Base-by-base conservation (phyloP, 2,329 filamentous ascomycete species). In the Arthrobotrys entomopaga region DNA sequence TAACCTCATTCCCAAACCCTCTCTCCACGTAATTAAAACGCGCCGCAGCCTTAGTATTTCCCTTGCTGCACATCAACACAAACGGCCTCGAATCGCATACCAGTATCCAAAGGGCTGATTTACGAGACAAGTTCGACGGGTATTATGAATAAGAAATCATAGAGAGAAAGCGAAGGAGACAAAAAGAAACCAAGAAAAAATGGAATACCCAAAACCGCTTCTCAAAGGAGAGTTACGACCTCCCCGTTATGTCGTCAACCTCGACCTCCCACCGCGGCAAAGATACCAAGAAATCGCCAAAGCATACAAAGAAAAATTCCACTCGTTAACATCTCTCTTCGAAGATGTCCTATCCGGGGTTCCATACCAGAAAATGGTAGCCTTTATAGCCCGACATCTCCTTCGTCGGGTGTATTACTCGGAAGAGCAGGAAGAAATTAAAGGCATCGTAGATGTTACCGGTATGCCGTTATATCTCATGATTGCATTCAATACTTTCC, bases 391-490 rank as follows among this genome's bases (percentile, higher is more conserved):
- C 0, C 81, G 81, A 0, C n/a, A 85, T 0, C 78, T 84, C 10
- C 78, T 90, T 10, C 82, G 84, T 2, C 81, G 84, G 0, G 80
- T 90, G 0, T 82, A 86, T 78, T 83, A 82, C 16, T 63, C 80
- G 0, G 87, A 90, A 77, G 87, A 90, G 79, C 88, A 85, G 0
- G 82, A 85, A 50, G 88, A 90, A 79, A 80, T 91, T n/a, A 81
- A 79, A 2, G 88, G 88, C 0, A 87, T 90, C 40, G 83, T 84
- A 24, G 79, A 81, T 24, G 82, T 80, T 1, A 84, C 83, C 0
- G 84, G 83, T 0, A 81, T 90, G 2, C 82, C 85, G 0, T 82
- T 90, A 79, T 87, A 88, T 76, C 80, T 90, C 0, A 82, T 90
- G 0, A 84, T 90, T 1, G 84, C 85, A 1, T 84, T 89, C 77